A percentile compares a stretch with the other conserved stretches of the same genome.
Conservation (phyloP, 805 yeast species). For the Limtongia smithiae region DNA sequence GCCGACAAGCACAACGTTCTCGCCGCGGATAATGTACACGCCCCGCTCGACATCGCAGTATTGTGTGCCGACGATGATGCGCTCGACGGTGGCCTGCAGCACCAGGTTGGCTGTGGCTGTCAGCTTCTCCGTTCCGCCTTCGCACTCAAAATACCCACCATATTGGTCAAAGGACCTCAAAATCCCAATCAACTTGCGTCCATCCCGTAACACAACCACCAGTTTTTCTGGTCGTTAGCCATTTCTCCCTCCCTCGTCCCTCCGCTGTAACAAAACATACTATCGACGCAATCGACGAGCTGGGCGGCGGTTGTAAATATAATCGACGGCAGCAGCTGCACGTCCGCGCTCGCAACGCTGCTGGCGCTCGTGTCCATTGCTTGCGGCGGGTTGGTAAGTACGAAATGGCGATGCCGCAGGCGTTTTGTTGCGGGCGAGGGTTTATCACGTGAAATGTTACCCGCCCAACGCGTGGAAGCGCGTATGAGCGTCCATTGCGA, state of each 20-base stretch:
- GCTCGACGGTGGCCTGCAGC: conserved; percentile 83
- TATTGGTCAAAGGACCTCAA: conserved; percentile 94
- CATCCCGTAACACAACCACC: conserved; percentile 83
- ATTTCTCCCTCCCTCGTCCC: not conserved
- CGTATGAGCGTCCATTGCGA: too few species aligned
- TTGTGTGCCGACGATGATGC: conserved; percentile 55
- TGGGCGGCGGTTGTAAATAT: conserved; percentile 46
- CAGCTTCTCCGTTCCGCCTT: not conserved
- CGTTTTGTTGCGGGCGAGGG: too few species aligned
- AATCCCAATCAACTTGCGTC: conserved; percentile 81
- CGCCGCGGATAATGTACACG: conserved; percentile 88
- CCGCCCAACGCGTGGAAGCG: too few species aligned
- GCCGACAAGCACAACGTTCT: conserved; percentile 89
- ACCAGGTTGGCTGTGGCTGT: conserved; percentile 85
- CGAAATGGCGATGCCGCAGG: too few species aligned
- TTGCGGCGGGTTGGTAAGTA: too few species aligned
- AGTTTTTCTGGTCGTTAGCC: conserved; percentile 48
- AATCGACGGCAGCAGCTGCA: conserved; percentile 44
- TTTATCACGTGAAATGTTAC: too few species aligned
- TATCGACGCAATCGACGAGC: conserved; percentile 41
- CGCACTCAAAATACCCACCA: conserved; percentile 37
- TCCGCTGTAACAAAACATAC: conserved; percentile 29
- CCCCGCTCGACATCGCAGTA: conserved; percentile 80
- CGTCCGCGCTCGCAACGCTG: too few species aligned
- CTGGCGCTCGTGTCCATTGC: too few species aligned